Conservation (phyloP, 139 green algal species). For the Volvox reticuliferus region DNA sequence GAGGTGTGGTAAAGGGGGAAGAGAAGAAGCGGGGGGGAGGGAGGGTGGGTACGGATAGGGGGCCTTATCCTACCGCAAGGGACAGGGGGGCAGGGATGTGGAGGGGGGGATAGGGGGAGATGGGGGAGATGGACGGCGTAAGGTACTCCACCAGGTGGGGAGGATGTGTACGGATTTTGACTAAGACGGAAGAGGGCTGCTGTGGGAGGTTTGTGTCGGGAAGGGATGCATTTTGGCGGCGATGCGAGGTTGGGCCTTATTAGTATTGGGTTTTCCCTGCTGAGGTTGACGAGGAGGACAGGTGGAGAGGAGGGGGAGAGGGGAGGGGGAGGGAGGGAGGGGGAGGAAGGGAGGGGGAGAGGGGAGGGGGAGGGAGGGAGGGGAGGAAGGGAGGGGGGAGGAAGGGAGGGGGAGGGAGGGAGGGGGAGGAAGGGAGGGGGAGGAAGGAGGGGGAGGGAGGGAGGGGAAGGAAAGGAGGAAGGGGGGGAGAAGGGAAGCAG, state of each 20-base stretch:
- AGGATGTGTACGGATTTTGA: no score
- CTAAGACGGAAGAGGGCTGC: no score
- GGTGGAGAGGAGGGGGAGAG: no score
- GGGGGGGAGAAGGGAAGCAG: background rate
- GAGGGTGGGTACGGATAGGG: background rate
- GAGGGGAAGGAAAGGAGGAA: background rate
- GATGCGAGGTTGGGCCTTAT: no score
- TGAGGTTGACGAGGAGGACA: no score
- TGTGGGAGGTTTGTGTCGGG: no score
- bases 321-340: background rate
- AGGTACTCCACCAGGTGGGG: no score
- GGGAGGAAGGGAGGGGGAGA: background rate
- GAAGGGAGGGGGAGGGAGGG: background rate
- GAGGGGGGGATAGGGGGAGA: background rate
- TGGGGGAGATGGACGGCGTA: no score
- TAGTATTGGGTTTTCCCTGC: no score
- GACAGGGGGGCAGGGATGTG: no score
- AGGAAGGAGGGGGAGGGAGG: background rate
- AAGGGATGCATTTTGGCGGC: no score
- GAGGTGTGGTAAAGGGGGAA: constrained; percentile 44
- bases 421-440: background rate
- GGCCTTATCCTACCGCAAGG: background rate
- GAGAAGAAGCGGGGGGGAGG: background rate
- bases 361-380: background rate
- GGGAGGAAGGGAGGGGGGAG: background rate